Base-by-base conservation (phyloP, 2,329 filamentous ascomycete species). In the Paecilomyces dactylethromorphus region DNA sequence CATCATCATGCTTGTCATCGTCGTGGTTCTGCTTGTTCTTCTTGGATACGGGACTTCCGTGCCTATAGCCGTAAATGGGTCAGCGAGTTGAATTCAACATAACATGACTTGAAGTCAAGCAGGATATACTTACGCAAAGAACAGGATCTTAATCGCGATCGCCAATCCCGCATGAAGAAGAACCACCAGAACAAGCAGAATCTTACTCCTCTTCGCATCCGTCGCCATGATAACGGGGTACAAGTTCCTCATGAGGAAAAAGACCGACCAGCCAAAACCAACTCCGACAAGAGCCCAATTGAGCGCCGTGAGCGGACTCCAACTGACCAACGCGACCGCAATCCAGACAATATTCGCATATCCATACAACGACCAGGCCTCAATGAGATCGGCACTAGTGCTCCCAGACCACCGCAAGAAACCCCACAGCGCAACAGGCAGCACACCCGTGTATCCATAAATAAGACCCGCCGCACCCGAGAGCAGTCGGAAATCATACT, bases 321-420 rank as follows among this genome's bases (percentile, higher is more conserved):
- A 97, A 72, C 89, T 92, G 65, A 97, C 90, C 62, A 96, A 78
- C 54, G 94, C 92, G 51, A 99, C 92, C 2, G 89, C 91, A 67
- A 99, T 92, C 94, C 94, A 99, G 70, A 99, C 91, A 69, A 99
- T 81, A 78, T 99, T 99, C 59, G 89, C 86, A 80, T 99, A 99
- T 57, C 94, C 94, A 75, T 97, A 99, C 35, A 99, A 81, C 60
- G 92, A 90, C 87, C 91, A 92, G 80, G 92, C 96, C 79, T 99
- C 94, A 65, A 99, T 84, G 60, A 99, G 79, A 76, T 96, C 96
- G 62, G 93, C 92, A 58, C 87, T 90, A 73, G 96, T 92, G 75
- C 91, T 94, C 59, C 93, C 93, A 76, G 96, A 97, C 88, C 96
- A 99, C 68, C 90, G 91, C 64, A 99, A 81, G 64, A 90, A 89